Evolutionary conservation across 1,284 basidiomycete genomes (phyloP).

Genomic region (Ustilago cynodontis): DNA sequence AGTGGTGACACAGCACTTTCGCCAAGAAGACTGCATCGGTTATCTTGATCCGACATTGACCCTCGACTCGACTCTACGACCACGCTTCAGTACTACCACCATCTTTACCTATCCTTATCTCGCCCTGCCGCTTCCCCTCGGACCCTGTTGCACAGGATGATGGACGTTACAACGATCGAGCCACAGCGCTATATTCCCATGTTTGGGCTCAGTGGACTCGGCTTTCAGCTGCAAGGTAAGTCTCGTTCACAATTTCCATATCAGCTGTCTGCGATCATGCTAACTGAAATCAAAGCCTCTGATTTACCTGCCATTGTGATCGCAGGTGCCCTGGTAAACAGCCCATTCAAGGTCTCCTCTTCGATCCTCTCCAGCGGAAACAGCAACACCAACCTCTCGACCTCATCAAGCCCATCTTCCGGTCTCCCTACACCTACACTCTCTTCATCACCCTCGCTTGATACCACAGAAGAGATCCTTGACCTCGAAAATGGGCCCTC

Average conservation of each 20-base stretch:
- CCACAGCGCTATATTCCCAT: slow-evolving; percentile 46
- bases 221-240: slow-evolving; percentile 35
- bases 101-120: background rate
- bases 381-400: slow-evolving; percentile 9
- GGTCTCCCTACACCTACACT: slow-evolving; percentile 47
- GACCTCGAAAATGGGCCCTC: slow-evolving; percentile 56
- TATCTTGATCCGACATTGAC: background rate
- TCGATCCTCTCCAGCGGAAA: slow-evolving; percentile 28
- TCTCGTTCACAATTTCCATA: background rate
- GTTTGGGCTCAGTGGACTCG: slow-evolving; percentile 44
- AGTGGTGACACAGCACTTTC: background rate
- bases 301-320: background rate
- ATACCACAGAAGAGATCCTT: slow-evolving; percentile 29
- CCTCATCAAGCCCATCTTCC: slow-evolving; percentile 8
- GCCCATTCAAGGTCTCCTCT: slow-evolving; percentile 26
- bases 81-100: background rate
- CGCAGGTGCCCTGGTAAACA: slow-evolving; percentile 20
- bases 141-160: slow-evolving; percentile 13
- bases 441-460: slow-evolving; percentile 12
- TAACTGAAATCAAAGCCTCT: background rate
- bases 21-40: slow-evolving; percentile 2
- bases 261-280: background rate
- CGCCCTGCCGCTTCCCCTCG: background rate
- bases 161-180: slow-evolving; percentile 30
- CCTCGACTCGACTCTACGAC: background rate